Base-by-base conservation (phyloP, 225 moss, liverwort and hornwort species). In the Bryoerythrophyllum caledonicum region DNA sequence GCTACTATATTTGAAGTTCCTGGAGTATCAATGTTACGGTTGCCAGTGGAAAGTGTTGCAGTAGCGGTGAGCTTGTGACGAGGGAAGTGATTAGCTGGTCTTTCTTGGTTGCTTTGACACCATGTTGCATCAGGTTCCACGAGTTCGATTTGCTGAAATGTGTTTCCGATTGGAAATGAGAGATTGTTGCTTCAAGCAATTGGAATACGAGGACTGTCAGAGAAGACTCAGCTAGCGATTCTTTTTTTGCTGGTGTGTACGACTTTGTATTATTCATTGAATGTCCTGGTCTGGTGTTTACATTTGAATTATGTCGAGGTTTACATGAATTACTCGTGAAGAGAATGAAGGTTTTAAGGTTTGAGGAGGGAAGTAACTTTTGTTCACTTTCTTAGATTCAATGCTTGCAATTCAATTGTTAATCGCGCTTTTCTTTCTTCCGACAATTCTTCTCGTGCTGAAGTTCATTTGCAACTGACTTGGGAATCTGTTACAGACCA, bases 11-110 rank as follows among this genome's bases (percentile, higher is more conserved):
- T 2, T 54, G 21, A 3, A 54, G 10, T 54, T 20, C 3, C 17
- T 28, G 40, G 48, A 38, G 16, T 72, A n/a, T 34, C 3, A 6
- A 27, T 21, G n/a, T 67, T 71, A 74, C 4, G 44, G 54, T 56
- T 56, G 56, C 46, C 44, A 26, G 26, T 7, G 63, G 25, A 71
- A 60, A 65, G 60, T 8, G 70, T 57, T 70, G 51, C 13, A 49
- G 8, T 23, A 10, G 21, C 21, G 71, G 65, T 21, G 30, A 27
- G 56, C n/a, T n/a, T n/a, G n/a, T n/a, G n/a, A n/a, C 9, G 40
- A 40, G 8, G 14, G 32, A 32, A 56, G 5, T 48, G 41, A 70
- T 43, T 21, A 35, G 65, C 37, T 37, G 37, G 60, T 57, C 26
- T 70, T 56, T 2, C 6, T 60, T 3, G 43, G 43, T 20, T 65